Evolutionary conservation across 225 moss, liverwort and hornwort species (phyloP), one percentile per base, ranked within the genome.

Genomic region (Straminergon stramineum): DNA sequence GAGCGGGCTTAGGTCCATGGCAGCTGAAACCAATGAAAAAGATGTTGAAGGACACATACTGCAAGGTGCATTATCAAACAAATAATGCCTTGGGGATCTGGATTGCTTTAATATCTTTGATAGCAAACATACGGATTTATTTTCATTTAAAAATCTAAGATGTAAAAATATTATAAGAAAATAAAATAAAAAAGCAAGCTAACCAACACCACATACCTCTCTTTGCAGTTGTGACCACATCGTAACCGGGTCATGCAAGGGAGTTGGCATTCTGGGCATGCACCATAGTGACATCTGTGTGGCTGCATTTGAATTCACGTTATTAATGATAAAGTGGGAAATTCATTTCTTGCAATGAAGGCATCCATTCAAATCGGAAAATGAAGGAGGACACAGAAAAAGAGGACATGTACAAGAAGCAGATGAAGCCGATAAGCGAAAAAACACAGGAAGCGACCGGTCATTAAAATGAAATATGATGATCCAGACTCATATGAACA

Each of bases 281-380:
- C 88, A 60, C 96, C 98, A 89, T 97, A 98, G 86, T 98, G 98
- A 87, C 98, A 98, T 90, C 93, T 91, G 89, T 98, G 98, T 79
- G 95, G 93, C 98, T 98, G 96, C 89, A 91, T 85, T 75, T 78
- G 81, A 74, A 78, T 65, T 85, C 73, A 84, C 39, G n/a, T 63
- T 67, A 84, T 75, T 52, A 32, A 63, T 86, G 71, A 62, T n/a
- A 51, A 84, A 56, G 51, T 85, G 65, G n/a, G 20, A 84, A 80
- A 52, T 73, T 86, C 14, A 53, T 19, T 45, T 75, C n/a, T 73
- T 48, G 13, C 45, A 85, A 73, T 60, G 37, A 51, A 41, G 63
- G 64, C 80, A 64, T 69, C 57, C 32, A 64, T 27, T 89, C n/a
- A 56, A 41, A 17, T n/a, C 60, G 26, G 75, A 31, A 88, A 90